Conservation (phyloP, 345 rosid species). For the Citrus australasica region DNA sequence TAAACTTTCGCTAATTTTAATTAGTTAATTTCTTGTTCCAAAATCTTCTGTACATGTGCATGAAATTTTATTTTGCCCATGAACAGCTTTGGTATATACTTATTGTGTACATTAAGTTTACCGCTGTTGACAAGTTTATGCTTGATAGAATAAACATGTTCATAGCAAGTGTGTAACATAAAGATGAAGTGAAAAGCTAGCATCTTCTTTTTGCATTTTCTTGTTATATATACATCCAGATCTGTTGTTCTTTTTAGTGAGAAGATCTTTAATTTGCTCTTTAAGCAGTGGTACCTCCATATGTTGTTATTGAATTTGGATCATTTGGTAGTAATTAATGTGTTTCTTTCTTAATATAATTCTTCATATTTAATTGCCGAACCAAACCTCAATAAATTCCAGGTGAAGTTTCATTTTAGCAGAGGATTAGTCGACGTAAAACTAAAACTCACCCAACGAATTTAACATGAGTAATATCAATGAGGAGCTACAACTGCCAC, state of each 20-base stretch:
- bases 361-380: too few relatives aligned
- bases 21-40: neutral
- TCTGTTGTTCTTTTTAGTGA: neutral
- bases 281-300: too few relatives aligned
- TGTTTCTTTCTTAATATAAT: too few relatives aligned
- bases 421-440: too few relatives aligned
- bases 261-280: too few relatives aligned
- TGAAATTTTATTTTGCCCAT: neutral
- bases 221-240: neutral
- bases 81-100: neutral
- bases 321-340: too few relatives aligned
- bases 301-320: too few relatives aligned
- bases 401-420: too few relatives aligned
- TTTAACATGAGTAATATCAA: too few relatives aligned
- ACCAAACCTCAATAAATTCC: too few relatives aligned
- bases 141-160: neutral
- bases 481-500: too few relatives aligned
- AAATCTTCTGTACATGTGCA: conserved; percentile 2
- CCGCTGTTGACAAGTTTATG: neutral
- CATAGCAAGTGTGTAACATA: neutral
- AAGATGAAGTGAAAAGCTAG: neutral
- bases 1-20: neutral
- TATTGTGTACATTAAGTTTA: neutral
- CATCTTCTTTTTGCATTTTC: neutral
- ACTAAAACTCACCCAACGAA: too few relatives aligned